Percentiles rank a stretch among this genome's conserved stretches.
Evolutionary conservation across 2,329 filamentous ascomycete genomes (phyloP).

Genomic region (Pseudohalonectria lignicola): DNA sequence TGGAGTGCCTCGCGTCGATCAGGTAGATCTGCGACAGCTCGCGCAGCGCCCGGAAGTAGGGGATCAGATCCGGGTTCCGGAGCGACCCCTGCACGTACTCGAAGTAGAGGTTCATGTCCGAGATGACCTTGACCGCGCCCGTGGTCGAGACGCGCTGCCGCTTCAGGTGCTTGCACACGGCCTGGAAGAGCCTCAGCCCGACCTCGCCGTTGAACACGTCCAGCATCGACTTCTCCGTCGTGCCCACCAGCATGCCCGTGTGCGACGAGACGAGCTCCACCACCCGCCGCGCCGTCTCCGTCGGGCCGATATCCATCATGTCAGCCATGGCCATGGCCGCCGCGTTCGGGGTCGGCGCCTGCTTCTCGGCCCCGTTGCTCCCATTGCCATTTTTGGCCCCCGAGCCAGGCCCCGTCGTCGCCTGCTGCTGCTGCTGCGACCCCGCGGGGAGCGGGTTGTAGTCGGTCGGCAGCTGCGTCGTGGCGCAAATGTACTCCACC

Average conservation of each 20-base stretch:
- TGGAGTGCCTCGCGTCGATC: slow-evolving; percentile 76
- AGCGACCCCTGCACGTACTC: slow-evolving; percentile 65
- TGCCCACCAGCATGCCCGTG: slow-evolving; percentile 85
- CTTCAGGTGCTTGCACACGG: slow-evolving; percentile 95
- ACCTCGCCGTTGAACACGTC: slow-evolving; percentile 99
- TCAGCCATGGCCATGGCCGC: slow-evolving; percentile 11
- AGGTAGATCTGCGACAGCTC: slow-evolving; percentile 94
- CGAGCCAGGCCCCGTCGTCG: slow-evolving; percentile 7
- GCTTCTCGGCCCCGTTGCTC: slow-evolving; percentile 14
- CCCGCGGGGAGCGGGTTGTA: slow-evolving; percentile 59
- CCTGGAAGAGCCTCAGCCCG: slow-evolving; percentile 80
- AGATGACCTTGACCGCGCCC: slow-evolving; percentile 85
- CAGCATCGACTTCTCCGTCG: slow-evolving; percentile 94
- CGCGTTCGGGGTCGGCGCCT: slow-evolving; percentile 14
- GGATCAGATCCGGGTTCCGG: slow-evolving; percentile 69
- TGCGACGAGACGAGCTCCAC: slow-evolving; percentile 81
- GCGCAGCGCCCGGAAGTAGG: slow-evolving; percentile 84
- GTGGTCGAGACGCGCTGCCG: slow-evolving; percentile 84
- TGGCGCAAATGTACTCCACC: slow-evolving; percentile 89
- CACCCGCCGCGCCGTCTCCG: slow-evolving; percentile 65
- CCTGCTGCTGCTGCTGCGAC: slow-evolving; percentile 2
- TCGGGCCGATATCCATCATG: slow-evolving; percentile 56
- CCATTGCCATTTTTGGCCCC: slow-evolving; percentile 13
- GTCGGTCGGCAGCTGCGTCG: slow-evolving; percentile 74
- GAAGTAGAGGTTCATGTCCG: slow-evolving; percentile 92